A percentile compares a stretch with the other conserved stretches of the same genome.
These are phyloP conservation scores for Saraca asoca DNA, from an alignment of 331 rosid genomes.

Conservation along the genomic window DNA sequence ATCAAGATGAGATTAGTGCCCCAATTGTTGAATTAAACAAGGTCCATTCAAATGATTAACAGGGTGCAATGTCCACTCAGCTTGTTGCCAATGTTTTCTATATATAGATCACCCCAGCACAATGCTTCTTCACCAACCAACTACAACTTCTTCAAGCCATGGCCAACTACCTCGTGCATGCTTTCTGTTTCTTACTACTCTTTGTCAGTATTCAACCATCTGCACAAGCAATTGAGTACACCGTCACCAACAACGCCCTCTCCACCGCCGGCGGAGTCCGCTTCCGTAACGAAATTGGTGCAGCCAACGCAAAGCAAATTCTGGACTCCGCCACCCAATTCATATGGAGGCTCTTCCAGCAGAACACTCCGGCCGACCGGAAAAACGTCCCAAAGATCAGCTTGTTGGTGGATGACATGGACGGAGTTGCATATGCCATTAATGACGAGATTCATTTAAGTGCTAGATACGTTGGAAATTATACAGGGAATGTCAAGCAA, in stretches of 20 bases:
- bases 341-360: slow-evolving; percentile 48
- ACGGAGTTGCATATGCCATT: slow-evolving; percentile 35
- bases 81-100: too few species aligned
- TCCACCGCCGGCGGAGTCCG: slow-evolving; percentile 39
- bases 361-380: slow-evolving; percentile 24
- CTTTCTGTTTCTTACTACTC: slow-evolving; percentile 29
- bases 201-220: not conserved
- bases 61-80: too few species aligned
- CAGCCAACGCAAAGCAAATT: slow-evolving; percentile 31
- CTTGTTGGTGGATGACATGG: slow-evolving; percentile 44
- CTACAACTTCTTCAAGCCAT: not conserved
- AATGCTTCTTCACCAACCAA: too few species aligned
- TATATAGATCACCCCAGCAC: too few species aligned
- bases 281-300: slow-evolving; percentile 46
- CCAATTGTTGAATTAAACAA: too few species aligned
- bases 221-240: slow-evolving; percentile 30
- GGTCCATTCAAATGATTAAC: too few species aligned
- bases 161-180: slow-evolving; percentile 17
- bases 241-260: slow-evolving; percentile 32
- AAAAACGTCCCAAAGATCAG: slow-evolving; percentile 30
- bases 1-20: too few species aligned
- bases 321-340: slow-evolving; percentile 38
- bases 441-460: slow-evolving; percentile 38
- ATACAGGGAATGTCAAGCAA: not conserved
- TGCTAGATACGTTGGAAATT: slow-evolving; percentile 32